Evolutionary conservation across 2,329 filamentous ascomycete genomes (phyloP).

Genomic region (Lasiodiplodia hormozganensis): DNA sequence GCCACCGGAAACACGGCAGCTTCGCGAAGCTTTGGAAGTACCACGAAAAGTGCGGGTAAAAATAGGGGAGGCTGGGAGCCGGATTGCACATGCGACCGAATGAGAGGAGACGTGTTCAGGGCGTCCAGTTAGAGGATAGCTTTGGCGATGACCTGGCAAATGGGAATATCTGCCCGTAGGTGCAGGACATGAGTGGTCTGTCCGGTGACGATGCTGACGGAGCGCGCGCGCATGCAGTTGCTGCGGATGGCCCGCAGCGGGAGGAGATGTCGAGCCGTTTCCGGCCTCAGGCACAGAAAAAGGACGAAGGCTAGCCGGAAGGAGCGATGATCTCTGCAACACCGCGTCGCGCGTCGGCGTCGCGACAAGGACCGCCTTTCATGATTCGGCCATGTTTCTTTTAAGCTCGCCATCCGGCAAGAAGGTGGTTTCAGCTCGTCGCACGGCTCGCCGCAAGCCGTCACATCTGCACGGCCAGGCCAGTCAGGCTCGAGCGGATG

Average conservation of each 20-base stretch:
- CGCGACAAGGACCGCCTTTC: not conserved
- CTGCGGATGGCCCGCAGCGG: constrained; percentile 3
- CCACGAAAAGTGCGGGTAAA: not conserved
- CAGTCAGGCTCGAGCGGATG: not conserved
- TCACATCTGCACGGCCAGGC: not conserved
- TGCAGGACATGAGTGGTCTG: not conserved
- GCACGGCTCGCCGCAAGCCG: not conserved
- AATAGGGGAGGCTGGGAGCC: not conserved
- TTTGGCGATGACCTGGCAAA: constrained; percentile 1
- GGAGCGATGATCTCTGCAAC: not conserved
- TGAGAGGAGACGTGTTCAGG: not conserved
- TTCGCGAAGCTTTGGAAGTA: not conserved
- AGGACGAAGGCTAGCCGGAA: not conserved
- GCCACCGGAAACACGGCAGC: not conserved
- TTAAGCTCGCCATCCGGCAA: not conserved
- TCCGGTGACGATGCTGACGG: not conserved
- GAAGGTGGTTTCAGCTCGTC: not conserved
- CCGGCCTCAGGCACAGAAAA: constrained; percentile 13
- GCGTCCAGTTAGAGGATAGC: not conserved
- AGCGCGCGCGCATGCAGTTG: not conserved
- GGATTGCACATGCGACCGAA: not conserved
- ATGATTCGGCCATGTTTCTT: not conserved
- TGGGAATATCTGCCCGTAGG: not conserved
- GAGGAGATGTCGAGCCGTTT: constrained; percentile 4
- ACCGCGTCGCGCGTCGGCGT: constrained; percentile 5